A percentile compares a stretch with the other conserved stretches of the same genome.
Conservation (phyloP, 177 flowering plant species). For the Vitis hybrid region DNA sequence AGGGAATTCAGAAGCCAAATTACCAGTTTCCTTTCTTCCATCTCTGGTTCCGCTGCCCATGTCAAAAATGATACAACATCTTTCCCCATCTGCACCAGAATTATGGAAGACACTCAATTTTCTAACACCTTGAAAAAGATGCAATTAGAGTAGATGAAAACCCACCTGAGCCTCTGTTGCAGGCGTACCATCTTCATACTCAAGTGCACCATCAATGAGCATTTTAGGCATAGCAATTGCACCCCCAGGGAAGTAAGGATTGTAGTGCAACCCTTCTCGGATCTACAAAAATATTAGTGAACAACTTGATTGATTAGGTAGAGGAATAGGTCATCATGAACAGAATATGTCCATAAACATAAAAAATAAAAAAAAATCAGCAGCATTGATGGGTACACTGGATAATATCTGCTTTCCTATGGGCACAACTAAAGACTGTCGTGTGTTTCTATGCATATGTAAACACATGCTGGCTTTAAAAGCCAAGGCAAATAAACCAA, state of each 20-base stretch:
- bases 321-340: neutral
- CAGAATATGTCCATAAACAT: neutral
- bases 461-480: no score
- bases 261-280: constrained; percentile 69
- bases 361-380: neutral
- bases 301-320: neutral
- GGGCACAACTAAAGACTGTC: neutral
- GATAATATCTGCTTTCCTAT: neutral
- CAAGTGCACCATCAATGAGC: constrained; percentile 75
- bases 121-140: neutral
- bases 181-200: constrained; percentile 74
- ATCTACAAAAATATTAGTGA: constrained; percentile 36
- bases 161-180: constrained; percentile 79
- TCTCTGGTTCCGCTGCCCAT: constrained; percentile 89
- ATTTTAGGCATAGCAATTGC: constrained; percentile 86
- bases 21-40: constrained; percentile 83
- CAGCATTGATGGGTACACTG: neutral
- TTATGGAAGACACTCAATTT: neutral
- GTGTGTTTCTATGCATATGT: no score
- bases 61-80: constrained; percentile 69
- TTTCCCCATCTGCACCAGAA: constrained; percentile 64
- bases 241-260: constrained; percentile 83
- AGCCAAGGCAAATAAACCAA: neutral
- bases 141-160: constrained; percentile 1
- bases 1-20: neutral